Evolutionary conservation across 2,329 filamentous ascomycete species (phyloP), one percentile per base, ranked within the genome.

Genomic region (Xylaria sp.): DNA sequence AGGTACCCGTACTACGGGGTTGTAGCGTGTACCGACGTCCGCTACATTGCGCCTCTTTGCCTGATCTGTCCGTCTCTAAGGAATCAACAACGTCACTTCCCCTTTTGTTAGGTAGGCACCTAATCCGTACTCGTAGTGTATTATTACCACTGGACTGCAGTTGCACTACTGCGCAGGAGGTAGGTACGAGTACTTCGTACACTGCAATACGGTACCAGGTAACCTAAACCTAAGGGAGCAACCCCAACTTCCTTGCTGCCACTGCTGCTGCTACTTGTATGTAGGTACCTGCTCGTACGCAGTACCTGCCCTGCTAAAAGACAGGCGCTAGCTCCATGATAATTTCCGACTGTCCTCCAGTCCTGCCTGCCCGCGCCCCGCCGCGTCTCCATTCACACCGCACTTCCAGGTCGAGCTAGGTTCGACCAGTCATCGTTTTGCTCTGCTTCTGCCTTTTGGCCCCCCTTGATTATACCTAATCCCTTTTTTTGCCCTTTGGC

Each of bases 301-400:
- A 30, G 23, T 30, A 30, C 23, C 1, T 30, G 23, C 23, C 5
- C 23, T 30, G 23, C 59, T 47, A 60, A 52, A 52, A 54, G 57
- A 57, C 55, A 52, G 6, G 55, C 59, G 58, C 62, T 58, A 63
- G 53, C 56, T 55, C 57, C 55, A 59, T 54, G 52, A 52, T 58
- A 59, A 60, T 61, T 59, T 44, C 54, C 47, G 42, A 51, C 55
- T 51, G 55, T 58, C 37, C 37, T 42, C 37, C 23, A 30, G 23
- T 42, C 60, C 48, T 50, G 44, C 46, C 51, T 35, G 55, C 60
- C 58, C 46, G 60, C 53, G 44, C 52, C 60, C 58, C 51, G 60
- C 58, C 52, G 23, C 23, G 16, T 59, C 58, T 37, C 58, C 54
- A 59, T 61, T 55, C 63, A 63, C 62, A 64, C 60, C 63, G 63